Base-by-base conservation (phyloP, 805 yeast species). In the fission yeast (Schizosaccharomyces pombe) region DNA sequence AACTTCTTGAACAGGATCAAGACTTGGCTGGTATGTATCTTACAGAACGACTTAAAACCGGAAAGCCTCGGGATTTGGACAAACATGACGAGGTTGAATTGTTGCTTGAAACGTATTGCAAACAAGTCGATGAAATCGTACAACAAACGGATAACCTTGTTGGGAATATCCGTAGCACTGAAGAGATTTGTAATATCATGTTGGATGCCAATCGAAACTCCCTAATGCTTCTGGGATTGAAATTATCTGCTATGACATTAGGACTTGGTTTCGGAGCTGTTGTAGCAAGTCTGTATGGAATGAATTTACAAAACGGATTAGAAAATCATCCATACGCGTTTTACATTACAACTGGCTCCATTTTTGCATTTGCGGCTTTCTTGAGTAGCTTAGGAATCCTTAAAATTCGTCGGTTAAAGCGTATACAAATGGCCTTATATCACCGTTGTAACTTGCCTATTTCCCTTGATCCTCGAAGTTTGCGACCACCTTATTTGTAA, bases 151-250 rank as follows among this genome's bases (percentile, higher is more conserved):
- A 81, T 58, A 82, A 76, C 59, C 68, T 84, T 37, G 74, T 78
- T 32, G 75, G 82, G n/a, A 87, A 89, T 64, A 89, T 91, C 55
- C 77, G 77, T 58, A 84, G 94, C 22, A 87, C 96, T 0, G 97
- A 91, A 65, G 98, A 91, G 65, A 86, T 91, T 61, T 86, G 87
- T 57, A 86, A 86, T 62, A 87, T 91, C 59, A 82, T 91, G 26
- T 68, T 91, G 56, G 99, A 91, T 64, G 82, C 96, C 1, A 89
- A 91, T 65, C 75, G 99, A 66, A 91, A 91, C 66, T 85, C 89
- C 59, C 72, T 91, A 57, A 86, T 91, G 95, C 65, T 86, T 30
- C 24, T 31, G 8, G 47, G 26, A n/a, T 12, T 52, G 26, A 52
- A 52, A 29, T 22, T 52, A 9, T 80, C 91, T 53, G 78, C 85